Conservation (phyloP, 164 flowering plant species). For the Annona squamosa region DNA sequence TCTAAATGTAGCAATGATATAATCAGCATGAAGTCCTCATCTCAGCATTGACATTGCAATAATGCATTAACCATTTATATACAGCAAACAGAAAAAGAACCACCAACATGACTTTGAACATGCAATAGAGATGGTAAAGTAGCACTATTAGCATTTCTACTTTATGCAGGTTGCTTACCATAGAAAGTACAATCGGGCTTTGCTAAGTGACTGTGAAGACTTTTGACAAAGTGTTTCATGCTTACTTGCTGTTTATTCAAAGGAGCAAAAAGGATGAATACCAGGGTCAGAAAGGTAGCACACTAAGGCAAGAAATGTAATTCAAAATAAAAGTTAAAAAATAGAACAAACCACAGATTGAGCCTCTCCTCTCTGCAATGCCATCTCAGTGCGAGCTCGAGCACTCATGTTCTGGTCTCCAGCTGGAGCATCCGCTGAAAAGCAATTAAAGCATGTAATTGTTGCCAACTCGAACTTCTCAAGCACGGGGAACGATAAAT, state of each 20-base stretch:
- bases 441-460: neutral
- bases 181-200: conserved; percentile 90
- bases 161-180: conserved; percentile 28
- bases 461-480: neutral
- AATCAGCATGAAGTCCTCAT: neutral
- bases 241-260: conserved; percentile 49
- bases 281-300: neutral
- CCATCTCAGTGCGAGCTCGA: conserved; percentile 52
- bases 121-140: neutral
- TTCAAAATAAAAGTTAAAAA: too few species aligned
- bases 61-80: neutral
- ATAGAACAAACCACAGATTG: conserved; percentile 40
- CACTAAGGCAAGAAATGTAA: neutral
- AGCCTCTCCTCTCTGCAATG: conserved; percentile 64
- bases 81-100: neutral
- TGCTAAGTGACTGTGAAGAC: conserved; percentile 72
- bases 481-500: neutral
- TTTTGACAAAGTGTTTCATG: conserved; percentile 79
- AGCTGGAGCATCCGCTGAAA: conserved; percentile 24
- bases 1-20: too few species aligned
- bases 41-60: neutral
- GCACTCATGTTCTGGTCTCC: conserved; percentile 48
- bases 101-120: neutral
- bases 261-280: neutral
- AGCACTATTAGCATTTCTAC: neutral